Conservation (phyloP, 2,329 filamentous ascomycete species). For the Ophiocordyceps camponoti-leonardi region DNA sequence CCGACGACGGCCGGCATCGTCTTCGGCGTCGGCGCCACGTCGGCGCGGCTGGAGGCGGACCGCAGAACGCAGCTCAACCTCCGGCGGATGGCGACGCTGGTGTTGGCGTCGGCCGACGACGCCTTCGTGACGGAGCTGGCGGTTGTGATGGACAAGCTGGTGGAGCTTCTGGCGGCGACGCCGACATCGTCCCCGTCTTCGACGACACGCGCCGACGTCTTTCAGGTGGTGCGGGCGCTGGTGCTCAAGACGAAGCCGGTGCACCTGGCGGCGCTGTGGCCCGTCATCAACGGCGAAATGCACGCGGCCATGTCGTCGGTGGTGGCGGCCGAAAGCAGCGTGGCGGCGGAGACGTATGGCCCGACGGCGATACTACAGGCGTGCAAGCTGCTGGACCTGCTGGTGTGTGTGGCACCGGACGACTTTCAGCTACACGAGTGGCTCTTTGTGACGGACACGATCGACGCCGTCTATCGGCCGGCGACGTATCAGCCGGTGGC, state of each 20-base stretch:
- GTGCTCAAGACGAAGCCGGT: conserved; percentile 62
- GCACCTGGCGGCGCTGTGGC: conserved; percentile 77
- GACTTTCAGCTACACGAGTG: conserved; percentile 98
- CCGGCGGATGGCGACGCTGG: conserved; percentile 60
- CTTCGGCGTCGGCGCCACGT: conserved; percentile 93
- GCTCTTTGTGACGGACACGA: conserved; percentile 93
- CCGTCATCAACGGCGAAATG: conserved; percentile 71
- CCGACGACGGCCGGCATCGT: conserved; percentile 92
- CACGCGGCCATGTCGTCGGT: conserved; percentile 65
- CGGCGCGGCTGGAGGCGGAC: conserved; percentile 86
- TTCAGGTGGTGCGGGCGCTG: conserved; percentile 71
- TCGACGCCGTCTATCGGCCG: conserved; percentile 83
- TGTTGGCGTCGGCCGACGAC: conserved; percentile 63
- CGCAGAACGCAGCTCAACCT: conserved; percentile 82
- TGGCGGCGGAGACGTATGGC: conserved; percentile 54
- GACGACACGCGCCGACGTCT: conserved; percentile 72
- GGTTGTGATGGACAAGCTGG: conserved; percentile 61
- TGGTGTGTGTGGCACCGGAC: conserved; percentile 76
- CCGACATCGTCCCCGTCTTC: conserved; percentile 84
- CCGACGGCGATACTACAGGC: conserved; percentile 69
- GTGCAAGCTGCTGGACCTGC: conserved; percentile 78
- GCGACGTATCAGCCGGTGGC: conserved; percentile 51
- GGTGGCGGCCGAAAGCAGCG: conserved; percentile 45
- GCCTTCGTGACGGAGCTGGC: conserved; percentile 64
- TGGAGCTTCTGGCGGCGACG: conserved; percentile 72